Percentiles rank a stretch among this genome's conserved stretches.
Evolutionary conservation across 768 basidiomycete species (phyloP).

Genomic region (Erythrobasidium yunnanense): DNA sequence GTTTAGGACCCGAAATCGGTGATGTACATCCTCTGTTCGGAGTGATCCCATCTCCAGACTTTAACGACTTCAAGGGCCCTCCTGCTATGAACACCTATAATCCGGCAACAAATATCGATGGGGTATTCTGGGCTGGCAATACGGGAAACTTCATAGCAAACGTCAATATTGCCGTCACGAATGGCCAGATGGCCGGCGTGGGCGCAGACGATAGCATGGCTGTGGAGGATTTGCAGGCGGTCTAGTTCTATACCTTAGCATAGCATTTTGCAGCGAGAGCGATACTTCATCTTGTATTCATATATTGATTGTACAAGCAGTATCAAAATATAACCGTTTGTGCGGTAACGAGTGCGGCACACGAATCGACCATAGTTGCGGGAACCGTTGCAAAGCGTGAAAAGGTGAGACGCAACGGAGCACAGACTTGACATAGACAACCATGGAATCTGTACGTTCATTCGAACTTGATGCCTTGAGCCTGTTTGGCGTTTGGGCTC

Average conservation of each 20-base stretch:
- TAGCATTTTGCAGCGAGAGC: too few species aligned
- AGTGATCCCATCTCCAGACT: background rate
- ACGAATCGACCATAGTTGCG: too few species aligned
- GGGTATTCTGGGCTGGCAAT: background rate
- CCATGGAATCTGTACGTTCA: background rate
- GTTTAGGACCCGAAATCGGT: background rate
- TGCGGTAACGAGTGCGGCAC: too few species aligned
- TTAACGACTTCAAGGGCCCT: background rate
- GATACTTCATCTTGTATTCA: too few species aligned
- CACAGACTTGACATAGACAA: background rate
- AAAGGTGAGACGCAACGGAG: background rate
- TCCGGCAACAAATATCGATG: background rate
- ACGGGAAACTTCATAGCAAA: background rate
- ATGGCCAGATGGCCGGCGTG: background rate
- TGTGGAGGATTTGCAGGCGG: background rate
- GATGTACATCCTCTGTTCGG: background rate
- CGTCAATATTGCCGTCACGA: background rate
- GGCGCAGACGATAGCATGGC: background rate
- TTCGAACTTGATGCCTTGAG: slow-evolving; percentile 24
- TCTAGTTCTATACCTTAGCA: too few species aligned
- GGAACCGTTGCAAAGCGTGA: too few species aligned
- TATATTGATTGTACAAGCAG: too few species aligned
- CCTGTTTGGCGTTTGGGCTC: background rate
- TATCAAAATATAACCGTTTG: too few species aligned
- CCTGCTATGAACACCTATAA: background rate